phyloP scores from a whole-genome alignment of 2,329 filamentous ascomycete genomes.

The Plenodomus tracheiphilus region DNA sequence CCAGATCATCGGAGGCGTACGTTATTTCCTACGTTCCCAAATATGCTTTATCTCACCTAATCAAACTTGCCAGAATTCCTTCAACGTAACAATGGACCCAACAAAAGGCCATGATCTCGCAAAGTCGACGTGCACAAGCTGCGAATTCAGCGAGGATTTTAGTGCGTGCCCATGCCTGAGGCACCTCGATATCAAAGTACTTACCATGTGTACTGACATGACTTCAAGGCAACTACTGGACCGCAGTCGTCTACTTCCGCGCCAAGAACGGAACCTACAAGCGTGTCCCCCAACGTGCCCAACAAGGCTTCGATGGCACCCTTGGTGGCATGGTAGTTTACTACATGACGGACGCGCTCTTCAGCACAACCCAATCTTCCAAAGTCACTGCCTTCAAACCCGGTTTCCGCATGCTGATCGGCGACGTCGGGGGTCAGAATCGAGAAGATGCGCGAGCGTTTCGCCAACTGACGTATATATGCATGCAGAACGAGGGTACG shows the following conservation, averaged over 20 bases:
- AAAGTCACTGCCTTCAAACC: constrained; percentile 49
- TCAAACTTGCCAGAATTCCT: constrained; percentile 43
- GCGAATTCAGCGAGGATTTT: constrained; percentile 48
- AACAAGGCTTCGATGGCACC: constrained; percentile 49
- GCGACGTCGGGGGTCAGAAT: constrained; percentile 36
- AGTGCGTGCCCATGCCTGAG: constrained; percentile 4
- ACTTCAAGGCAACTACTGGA: constrained; percentile 38
- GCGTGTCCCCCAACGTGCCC: constrained; percentile 47
- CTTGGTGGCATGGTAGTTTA: constrained; percentile 49
- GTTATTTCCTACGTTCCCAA: not conserved
- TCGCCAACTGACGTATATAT: constrained; percentile 32
- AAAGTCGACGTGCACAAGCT: constrained; percentile 49
- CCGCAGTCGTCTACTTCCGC: constrained; percentile 35
- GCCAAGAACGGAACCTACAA: constrained; percentile 44
- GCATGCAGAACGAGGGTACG: constrained; percentile 34
- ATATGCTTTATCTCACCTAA: not conserved
- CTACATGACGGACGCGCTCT: constrained; percentile 48
- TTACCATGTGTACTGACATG: not conserved
- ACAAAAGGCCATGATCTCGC: constrained; percentile 28
- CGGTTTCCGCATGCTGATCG: constrained; percentile 52
- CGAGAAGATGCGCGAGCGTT: constrained; percentile 28
- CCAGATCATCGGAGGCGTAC: constrained; percentile 48
- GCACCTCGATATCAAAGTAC: not conserved
- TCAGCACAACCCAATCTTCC: constrained; percentile 35
- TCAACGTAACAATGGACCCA: constrained; percentile 51